Percentiles rank a stretch among this genome's conserved stretches.
phyloP scores from a whole-genome alignment of 352 stramenopile species.

The Globisporangium barbulae region DNA sequence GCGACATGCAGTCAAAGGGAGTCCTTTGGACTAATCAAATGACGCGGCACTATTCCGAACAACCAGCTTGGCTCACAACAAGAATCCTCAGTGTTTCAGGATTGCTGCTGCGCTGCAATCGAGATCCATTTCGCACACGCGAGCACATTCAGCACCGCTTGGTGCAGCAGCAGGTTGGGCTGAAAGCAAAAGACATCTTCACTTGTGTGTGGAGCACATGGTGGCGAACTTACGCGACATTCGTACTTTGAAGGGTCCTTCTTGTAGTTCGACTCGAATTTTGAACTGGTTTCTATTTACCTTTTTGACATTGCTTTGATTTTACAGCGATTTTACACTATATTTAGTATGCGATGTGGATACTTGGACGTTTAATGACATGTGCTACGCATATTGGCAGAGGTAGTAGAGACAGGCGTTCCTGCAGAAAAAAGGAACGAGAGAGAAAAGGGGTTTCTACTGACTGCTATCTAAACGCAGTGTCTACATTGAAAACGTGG shows the following conservation, averaged over 20 bases:
- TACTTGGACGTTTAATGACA: neutral
- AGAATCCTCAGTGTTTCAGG: neutral
- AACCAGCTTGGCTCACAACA: neutral
- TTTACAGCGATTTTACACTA: neutral
- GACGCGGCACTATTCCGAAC: neutral
- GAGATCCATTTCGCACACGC: neutral
- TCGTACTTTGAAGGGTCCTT: constrained; percentile 7
- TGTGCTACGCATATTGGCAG: neutral
- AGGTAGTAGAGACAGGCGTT: constrained; percentile 1
- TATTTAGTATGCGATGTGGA: neutral
- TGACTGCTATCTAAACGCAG: neutral
- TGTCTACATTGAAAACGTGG: neutral
- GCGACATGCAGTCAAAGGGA: neutral
- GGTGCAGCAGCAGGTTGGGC: too few relatives aligned
- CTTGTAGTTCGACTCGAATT: neutral
- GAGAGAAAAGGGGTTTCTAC: neutral
- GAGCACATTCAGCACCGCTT: too few relatives aligned
- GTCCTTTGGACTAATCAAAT: neutral
- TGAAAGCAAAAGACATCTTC: neutral
- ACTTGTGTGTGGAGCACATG: neutral
- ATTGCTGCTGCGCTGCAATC: neutral
- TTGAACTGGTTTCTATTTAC: neutral
- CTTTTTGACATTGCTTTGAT: neutral
- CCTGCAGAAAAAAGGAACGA: neutral
- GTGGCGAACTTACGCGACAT: neutral